These are phyloP conservation scores for Mucor sp. DNA, from an alignment of 371 early-diverging fungal genomes.

Conservation along the genomic window DNA sequence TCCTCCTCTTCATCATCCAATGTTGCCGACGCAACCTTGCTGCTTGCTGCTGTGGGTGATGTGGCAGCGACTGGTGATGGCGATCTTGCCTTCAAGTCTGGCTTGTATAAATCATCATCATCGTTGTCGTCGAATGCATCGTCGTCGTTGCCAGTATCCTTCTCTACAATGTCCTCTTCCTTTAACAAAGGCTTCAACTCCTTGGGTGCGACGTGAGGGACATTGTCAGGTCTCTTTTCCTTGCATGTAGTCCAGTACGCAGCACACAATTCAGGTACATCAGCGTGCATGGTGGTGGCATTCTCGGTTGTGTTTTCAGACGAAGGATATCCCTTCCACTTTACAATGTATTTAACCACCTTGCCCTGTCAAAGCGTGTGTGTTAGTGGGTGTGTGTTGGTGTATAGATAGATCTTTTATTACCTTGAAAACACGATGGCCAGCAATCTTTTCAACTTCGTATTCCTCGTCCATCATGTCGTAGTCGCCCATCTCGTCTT, in stretches of 20 bases:
- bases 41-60: neutral
- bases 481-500: neutral
- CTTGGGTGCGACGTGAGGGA: neutral
- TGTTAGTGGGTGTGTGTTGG: neutral
- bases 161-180: neutral
- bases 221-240: slow-evolving; percentile 15
- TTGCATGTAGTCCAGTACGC: slow-evolving; percentile 28
- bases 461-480: neutral
- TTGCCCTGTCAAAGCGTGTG: slow-evolving; percentile 4
- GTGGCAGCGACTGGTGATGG: neutral
- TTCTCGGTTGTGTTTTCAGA: slow-evolving; percentile 30
- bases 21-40: neutral
- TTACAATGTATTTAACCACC: slow-evolving; percentile 20
- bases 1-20: neutral
- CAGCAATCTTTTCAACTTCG: slow-evolving; percentile 15
- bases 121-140: neutral
- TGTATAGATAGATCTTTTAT: no score
- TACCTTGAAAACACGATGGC: slow-evolving; percentile 14
- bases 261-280: slow-evolving; percentile 28
- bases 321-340: slow-evolving; percentile 26
- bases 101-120: neutral
- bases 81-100: neutral
- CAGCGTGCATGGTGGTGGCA: slow-evolving; percentile 27
- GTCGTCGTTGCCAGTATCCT: neutral
- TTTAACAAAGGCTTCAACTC: neutral